phyloP scores from a whole-genome alignment of 129 eudicot genomes.

The Escallonia herrerae region DNA sequence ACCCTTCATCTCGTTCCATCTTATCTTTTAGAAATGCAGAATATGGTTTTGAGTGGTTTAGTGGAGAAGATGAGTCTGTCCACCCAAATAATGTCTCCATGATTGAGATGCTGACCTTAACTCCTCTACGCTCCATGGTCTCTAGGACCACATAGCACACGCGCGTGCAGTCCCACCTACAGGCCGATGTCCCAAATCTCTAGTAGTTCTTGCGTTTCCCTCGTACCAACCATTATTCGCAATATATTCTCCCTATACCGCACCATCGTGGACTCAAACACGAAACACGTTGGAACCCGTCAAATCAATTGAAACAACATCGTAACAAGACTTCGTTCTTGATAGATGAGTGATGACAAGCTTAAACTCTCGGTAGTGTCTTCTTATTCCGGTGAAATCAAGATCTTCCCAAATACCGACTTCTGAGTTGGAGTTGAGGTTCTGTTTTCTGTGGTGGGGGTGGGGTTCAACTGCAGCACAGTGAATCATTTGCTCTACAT shows the following conservation, averaged over 20 bases:
- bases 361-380: no score
- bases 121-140: constrained; percentile 31
- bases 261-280: no score
- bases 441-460: background rate
- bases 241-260: no score
- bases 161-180: constrained; percentile 29
- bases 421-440: background rate
- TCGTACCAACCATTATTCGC: background rate
- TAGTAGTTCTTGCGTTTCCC: background rate
- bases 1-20: constrained; percentile 10
- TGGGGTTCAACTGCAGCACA: constrained; percentile 8
- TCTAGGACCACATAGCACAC: constrained; percentile 57
- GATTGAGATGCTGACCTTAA: constrained; percentile 72
- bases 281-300: no score
- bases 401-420: background rate
- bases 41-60: constrained; percentile 26
- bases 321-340: no score
- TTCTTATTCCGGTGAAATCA: no score
- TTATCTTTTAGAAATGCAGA: constrained; percentile 6
- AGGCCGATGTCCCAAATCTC: no score
- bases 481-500: constrained; percentile 25
- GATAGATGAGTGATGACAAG: no score
- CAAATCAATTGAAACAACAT: no score
- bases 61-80: constrained; percentile 32
- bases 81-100: constrained; percentile 60